These are phyloP conservation scores for Neurospora crassa DNA, from an alignment of 2,329 filamentous ascomycete genomes.

Conservation along the genomic window DNA sequence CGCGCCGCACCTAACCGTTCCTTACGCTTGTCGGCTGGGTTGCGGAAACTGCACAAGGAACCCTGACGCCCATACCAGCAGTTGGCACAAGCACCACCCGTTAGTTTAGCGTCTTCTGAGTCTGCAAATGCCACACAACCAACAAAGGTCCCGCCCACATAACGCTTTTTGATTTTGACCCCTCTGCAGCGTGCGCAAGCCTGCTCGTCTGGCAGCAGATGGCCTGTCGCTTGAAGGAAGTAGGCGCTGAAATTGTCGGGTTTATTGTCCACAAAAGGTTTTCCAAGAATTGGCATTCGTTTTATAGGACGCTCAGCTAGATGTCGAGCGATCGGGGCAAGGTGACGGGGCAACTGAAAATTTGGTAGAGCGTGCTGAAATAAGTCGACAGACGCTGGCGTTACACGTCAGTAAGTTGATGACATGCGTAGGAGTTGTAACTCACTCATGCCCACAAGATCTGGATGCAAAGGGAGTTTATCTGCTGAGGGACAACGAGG, in stretches of 20 bases:
- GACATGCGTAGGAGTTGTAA: background rate
- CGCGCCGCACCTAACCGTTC: no score
- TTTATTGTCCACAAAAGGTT: conserved; percentile 2
- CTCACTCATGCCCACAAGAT: background rate
- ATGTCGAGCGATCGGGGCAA: background rate
- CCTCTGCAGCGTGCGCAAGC: conserved; percentile 8
- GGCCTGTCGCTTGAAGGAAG: conserved; percentile 11
- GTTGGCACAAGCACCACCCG: conserved; percentile 10
- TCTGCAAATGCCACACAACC: conserved; percentile 9
- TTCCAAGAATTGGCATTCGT: conserved; percentile 1
- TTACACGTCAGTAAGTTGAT: background rate
- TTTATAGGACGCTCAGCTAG: background rate
- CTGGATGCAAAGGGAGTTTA: background rate
- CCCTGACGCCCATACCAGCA: conserved; percentile 14
- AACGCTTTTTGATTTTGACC: background rate
- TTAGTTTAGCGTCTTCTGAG: background rate
- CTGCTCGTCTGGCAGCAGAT: background rate
- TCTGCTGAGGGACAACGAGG: background rate
- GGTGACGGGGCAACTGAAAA: background rate
- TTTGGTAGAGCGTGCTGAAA: conserved; percentile 1
- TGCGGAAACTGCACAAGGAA: conserved; percentile 7
- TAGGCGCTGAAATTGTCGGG: conserved; percentile 7
- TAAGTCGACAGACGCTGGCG: background rate
- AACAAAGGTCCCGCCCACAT: background rate
- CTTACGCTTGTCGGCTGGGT: background rate